Percentiles rank a stretch among this genome's conserved stretches.
Evolutionary conservation across 371 early-diverging fungal species (phyloP).

Genomic region (Mucor irregularis): DNA sequence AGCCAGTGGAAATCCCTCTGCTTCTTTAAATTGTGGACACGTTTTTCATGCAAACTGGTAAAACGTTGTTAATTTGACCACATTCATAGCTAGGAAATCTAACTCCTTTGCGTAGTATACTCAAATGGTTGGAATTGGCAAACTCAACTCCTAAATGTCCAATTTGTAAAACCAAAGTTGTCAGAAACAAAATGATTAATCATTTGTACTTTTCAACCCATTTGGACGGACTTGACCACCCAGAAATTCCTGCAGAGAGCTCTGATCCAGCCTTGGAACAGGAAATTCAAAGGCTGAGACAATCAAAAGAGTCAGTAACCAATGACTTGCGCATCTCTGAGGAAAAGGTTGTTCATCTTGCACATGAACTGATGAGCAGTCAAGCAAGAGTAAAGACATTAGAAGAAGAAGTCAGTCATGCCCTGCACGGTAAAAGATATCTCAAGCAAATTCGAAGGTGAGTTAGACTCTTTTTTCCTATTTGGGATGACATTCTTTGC

Average conservation of each 20-base stretch:
- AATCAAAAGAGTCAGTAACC: too few relatives aligned
- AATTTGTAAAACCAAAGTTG: neutral
- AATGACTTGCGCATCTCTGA: too few relatives aligned
- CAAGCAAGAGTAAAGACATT: too few relatives aligned
- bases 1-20: neutral
- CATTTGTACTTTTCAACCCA: neutral
- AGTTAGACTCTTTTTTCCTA: neutral
- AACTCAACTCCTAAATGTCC: neutral
- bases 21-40: constrained; percentile 5
- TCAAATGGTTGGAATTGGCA: neutral
- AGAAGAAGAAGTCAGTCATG: too few relatives aligned
- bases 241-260: too few relatives aligned
- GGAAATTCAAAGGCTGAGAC: too few relatives aligned
- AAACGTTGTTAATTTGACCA: too few relatives aligned
- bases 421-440: neutral
- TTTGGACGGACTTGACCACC: neutral
- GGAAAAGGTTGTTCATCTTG: too few relatives aligned
- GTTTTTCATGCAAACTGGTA: constrained; percentile 7
- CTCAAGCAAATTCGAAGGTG: constrained; percentile 9
- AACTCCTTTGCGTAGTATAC: too few relatives aligned
- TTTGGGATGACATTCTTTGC: neutral
- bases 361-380: too few relatives aligned
- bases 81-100: too few relatives aligned
- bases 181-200: neutral
- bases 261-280: too few relatives aligned